These are phyloP conservation scores for Bretschneidera sinensis DNA, from an alignment of 345 rosid species.

Conservation along the genomic window DNA sequence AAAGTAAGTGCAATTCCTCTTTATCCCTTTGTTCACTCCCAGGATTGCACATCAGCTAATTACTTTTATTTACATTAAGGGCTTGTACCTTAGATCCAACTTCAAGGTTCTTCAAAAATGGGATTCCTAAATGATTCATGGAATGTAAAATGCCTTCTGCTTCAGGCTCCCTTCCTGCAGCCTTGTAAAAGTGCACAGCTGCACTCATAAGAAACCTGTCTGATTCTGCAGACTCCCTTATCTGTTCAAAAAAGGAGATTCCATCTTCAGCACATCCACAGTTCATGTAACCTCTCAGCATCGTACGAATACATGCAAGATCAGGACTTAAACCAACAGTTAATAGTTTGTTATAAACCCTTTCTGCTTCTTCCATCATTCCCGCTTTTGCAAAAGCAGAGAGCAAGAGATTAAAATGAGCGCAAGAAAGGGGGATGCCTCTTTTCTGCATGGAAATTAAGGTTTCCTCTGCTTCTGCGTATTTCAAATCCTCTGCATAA, in stretches of 20 bases:
- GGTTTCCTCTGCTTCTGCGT: conserved; percentile 54
- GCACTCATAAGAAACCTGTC: conserved; percentile 54
- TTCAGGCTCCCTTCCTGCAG: conserved; percentile 35
- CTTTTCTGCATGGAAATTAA: conserved; percentile 44
- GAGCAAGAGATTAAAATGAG: conserved; percentile 53
- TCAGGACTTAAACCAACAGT: conserved; percentile 44
- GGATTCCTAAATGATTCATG: conserved; percentile 26
- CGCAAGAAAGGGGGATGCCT: conserved; percentile 41
- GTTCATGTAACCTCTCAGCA: conserved; percentile 62
- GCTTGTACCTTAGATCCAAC: conserved; percentile 27
- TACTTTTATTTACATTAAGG: not conserved
- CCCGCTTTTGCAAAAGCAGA: conserved; percentile 53
- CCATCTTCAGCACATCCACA: conserved; percentile 51
- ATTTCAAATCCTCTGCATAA: conserved; percentile 46
- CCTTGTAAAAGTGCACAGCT: conserved; percentile 54
- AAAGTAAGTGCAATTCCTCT: not conserved
- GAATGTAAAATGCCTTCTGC: conserved; percentile 30
- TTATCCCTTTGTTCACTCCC: not conserved
- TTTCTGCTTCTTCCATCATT: conserved; percentile 52
- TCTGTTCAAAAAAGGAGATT: conserved; percentile 44
- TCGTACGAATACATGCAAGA: conserved; percentile 39
- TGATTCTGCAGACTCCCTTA: conserved; percentile 30
- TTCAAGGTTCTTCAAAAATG: conserved; percentile 29
- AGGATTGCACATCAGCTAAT: not conserved
- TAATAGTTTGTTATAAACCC: conserved; percentile 39